Conservation (phyloP, 176 grass and related monocot species). For the Eremochloa ophiuroides region DNA sequence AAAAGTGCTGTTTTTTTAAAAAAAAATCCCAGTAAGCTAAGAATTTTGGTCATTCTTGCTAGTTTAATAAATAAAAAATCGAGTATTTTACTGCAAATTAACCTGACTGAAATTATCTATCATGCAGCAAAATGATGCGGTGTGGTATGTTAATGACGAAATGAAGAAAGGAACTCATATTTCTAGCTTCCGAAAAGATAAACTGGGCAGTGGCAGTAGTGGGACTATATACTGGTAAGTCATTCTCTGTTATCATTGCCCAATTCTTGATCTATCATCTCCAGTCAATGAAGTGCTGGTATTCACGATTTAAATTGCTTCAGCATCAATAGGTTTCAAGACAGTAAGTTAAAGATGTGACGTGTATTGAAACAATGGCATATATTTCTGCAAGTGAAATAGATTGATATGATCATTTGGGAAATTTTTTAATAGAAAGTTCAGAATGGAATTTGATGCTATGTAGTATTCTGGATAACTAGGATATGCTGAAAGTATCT, state of each 20-base stretch:
- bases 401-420: neutral
- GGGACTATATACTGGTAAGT: constrained; percentile 75
- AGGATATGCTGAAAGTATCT: neutral
- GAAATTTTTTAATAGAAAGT: neutral
- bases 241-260: constrained; percentile 1
- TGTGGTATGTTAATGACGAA: constrained; percentile 60
- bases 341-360: neutral
- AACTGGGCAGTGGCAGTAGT: constrained; percentile 40
- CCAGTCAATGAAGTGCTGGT: neutral
- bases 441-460: neutral
- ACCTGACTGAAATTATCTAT: constrained; percentile 24
- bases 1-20: neutral
- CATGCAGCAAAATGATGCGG: constrained; percentile 80
- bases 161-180: constrained; percentile 68
- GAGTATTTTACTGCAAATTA: neutral
- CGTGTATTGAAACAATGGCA: neutral
- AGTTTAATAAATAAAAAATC: constrained; percentile 13
- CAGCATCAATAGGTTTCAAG: neutral
- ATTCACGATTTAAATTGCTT: constrained; percentile 3
- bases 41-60: neutral
- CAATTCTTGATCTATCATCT: constrained; percentile 22
- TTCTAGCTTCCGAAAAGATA: constrained; percentile 72
- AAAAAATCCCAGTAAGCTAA: constrained; percentile 23
- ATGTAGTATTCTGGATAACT: neutral
- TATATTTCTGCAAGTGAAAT: neutral